A percentile compares a stretch with the other conserved stretches of the same genome.
These are phyloP conservation scores for Poa annua DNA, from an alignment of 176 grass and related monocot species.

Conservation along the genomic window DNA sequence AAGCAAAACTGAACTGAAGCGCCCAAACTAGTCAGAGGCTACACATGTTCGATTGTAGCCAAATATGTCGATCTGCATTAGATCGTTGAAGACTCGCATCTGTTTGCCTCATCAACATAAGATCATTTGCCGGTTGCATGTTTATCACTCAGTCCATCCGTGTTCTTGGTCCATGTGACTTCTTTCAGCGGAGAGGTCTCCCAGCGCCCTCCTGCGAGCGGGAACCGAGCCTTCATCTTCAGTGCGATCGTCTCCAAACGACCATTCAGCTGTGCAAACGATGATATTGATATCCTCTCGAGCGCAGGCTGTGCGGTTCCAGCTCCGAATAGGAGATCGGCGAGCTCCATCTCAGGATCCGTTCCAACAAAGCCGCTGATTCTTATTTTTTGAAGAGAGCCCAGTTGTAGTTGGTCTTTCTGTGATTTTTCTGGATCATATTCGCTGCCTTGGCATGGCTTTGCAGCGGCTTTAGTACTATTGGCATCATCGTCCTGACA, in stretches of 20 bases:
- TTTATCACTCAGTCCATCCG: neutral
- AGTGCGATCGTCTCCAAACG: neutral
- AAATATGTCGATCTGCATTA: too few species aligned
- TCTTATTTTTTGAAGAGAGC: neutral
- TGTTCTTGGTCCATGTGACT: neutral
- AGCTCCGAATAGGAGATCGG: neutral
- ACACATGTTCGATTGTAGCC: too few species aligned
- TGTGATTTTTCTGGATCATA: neutral
- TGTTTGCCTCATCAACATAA: too few species aligned
- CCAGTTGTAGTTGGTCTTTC: neutral
- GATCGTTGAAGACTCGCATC: too few species aligned
- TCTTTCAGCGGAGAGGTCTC: neutral
- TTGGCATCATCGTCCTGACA: neutral
- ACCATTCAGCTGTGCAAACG: neutral
- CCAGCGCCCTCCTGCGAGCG: neutral
- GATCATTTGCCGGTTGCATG: too few species aligned
- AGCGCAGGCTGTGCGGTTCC: neutral
- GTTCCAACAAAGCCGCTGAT: slow-evolving; percentile 5
- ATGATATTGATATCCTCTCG: neutral
- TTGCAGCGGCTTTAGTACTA: neutral
- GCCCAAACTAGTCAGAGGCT: too few species aligned
- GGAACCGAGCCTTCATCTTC: neutral
- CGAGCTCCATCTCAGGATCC: neutral
- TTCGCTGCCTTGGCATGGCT: neutral
- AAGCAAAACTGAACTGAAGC: too few species aligned